These are phyloP conservation scores for Saturnispora sekii DNA, from an alignment of 805 yeast species.

Conservation along the genomic window DNA sequence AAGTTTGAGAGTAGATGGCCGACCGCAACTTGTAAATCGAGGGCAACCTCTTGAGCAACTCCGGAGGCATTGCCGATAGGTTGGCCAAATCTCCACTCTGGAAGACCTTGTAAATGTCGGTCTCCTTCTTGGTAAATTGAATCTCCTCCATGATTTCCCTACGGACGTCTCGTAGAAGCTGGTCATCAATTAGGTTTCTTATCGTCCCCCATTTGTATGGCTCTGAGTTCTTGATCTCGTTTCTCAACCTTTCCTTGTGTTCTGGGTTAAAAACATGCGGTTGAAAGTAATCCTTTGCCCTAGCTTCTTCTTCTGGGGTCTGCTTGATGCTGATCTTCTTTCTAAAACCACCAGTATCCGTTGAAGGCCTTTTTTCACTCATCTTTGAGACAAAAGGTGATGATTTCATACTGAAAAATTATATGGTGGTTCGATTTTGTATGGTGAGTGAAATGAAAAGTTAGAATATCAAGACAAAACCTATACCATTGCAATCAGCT, in stretches of 20 bases:
- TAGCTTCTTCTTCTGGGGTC: constrained; percentile 26
- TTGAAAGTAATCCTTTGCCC: constrained; percentile 25
- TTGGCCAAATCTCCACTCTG: constrained; percentile 92
- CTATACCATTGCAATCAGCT: too few relatives aligned
- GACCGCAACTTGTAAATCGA: constrained; percentile 70
- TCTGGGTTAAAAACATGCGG: constrained; percentile 27
- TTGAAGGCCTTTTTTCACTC: background rate
- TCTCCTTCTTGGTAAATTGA: constrained; percentile 90
- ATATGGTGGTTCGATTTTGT: too few relatives aligned
- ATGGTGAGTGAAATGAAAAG: background rate
- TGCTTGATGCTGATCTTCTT: constrained; percentile 23
- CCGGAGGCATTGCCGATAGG: constrained; percentile 71
- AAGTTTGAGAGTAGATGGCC: constrained; percentile 79
- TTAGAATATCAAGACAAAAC: background rate
- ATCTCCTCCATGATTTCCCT: constrained; percentile 75
- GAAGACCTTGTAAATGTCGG: constrained; percentile 89
- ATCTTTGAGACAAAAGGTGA: background rate
- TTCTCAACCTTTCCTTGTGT: constrained; percentile 31
- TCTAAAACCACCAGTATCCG: background rate
- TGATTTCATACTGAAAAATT: too few relatives aligned
- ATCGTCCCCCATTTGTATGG: constrained; percentile 93
- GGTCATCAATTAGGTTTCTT: constrained; percentile 61
- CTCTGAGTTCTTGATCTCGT: constrained; percentile 42
- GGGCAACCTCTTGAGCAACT: constrained; percentile 65
- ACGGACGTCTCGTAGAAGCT: constrained; percentile 67